Conservation (phyloP, 2,329 filamentous ascomycete species). For the Pyrenochaeta sp. region DNA sequence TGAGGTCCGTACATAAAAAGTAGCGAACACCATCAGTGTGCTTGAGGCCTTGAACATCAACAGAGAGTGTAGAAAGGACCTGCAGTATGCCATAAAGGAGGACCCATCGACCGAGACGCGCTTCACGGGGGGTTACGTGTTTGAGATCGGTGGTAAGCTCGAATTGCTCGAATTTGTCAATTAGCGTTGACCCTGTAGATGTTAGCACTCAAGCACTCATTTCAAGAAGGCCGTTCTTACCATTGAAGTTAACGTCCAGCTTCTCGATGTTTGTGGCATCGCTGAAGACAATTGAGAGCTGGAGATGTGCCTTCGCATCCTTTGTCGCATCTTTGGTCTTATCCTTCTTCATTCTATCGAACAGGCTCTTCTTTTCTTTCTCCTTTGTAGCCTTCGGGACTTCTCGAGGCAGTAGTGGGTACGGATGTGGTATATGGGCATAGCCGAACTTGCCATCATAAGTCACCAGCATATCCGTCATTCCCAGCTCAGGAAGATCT, state of each 20-base stretch:
- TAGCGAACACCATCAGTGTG: constrained; percentile 49
- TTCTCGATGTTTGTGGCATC: constrained; percentile 52
- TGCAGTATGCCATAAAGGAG: constrained; percentile 53
- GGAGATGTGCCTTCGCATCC: constrained; percentile 50
- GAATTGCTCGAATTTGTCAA: constrained; percentile 52
- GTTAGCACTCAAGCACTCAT: constrained; percentile 13
- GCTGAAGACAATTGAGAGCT: constrained; percentile 49
- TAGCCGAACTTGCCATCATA: constrained; percentile 70
- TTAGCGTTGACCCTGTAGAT: constrained; percentile 44
- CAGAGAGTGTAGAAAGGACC: constrained; percentile 51
- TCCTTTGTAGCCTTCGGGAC: constrained; percentile 31
- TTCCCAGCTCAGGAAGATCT: constrained; percentile 62
- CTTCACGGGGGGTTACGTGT: constrained; percentile 47
- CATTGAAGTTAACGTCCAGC: constrained; percentile 44
- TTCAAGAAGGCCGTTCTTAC: constrained; percentile 21
- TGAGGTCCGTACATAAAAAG: constrained; percentile 50
- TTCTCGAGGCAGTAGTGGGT: constrained; percentile 65
- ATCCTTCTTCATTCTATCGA: constrained; percentile 44
- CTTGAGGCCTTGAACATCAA: constrained; percentile 49
- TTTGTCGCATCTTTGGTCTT: constrained; percentile 40
- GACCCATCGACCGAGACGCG: constrained; percentile 54
- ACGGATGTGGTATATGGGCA: constrained; percentile 63
- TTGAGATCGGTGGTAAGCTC: constrained; percentile 47
- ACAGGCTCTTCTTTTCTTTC: constrained; percentile 45
- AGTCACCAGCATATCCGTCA: constrained; percentile 70